These are phyloP conservation scores for Flaveria floridana DNA, from an alignment of 140 eudicot species.

Conservation along the genomic window DNA sequence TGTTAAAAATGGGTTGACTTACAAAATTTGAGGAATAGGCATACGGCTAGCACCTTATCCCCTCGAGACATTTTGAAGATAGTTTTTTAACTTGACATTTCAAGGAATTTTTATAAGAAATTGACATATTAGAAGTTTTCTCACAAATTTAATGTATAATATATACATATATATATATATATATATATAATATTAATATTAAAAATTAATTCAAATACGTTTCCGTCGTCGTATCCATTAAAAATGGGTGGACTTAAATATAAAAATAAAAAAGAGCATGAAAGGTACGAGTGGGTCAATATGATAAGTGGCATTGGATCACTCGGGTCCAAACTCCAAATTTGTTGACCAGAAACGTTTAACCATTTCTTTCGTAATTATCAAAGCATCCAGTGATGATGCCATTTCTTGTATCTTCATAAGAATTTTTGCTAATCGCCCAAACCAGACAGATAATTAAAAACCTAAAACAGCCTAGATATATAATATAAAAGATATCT, in stretches of 20 bases:
- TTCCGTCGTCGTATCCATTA: background rate
- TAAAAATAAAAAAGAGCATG: background rate
- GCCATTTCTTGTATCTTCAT: constrained; percentile 21
- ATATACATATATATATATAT: background rate
- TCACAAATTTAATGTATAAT: too few species aligned
- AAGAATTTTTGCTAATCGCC: too few species aligned
- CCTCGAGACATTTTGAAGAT: too few species aligned
- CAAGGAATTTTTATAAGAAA: too few species aligned
- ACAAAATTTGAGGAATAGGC: too few species aligned
- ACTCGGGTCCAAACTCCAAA: constrained; percentile 34
- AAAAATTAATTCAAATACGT: background rate
- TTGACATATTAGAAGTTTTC: too few species aligned
- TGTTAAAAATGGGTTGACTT: too few species aligned
- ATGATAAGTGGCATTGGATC: constrained; percentile 38
- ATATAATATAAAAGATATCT: too few species aligned
- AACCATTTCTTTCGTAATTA: constrained; percentile 20
- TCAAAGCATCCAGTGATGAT: constrained; percentile 17
- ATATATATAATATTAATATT: background rate
- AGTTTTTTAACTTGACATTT: too few species aligned
- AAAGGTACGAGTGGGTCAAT: constrained; percentile 23
- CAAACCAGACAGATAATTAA: too few species aligned
- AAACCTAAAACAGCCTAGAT: too few species aligned
- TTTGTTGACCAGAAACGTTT: constrained; percentile 29
- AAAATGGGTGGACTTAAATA: constrained; percentile 12
- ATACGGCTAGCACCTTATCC: too few species aligned